Conservation (phyloP, 305 asterid genomes). For the Galium porrigens region DNA sequence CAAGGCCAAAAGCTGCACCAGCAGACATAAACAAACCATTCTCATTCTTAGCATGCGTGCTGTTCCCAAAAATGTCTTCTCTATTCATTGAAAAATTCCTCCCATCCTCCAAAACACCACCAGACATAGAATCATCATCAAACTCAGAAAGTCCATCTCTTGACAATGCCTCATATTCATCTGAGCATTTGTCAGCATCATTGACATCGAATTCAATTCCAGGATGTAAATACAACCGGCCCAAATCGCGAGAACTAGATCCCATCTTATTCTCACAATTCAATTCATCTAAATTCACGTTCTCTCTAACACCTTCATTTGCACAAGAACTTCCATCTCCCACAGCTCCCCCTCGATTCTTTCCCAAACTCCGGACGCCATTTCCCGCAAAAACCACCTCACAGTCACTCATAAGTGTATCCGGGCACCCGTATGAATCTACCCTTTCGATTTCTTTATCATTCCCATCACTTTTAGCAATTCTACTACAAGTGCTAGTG, state of each 20-base stretch:
- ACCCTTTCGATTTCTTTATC: slow-evolving; percentile 13
- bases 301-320: slow-evolving; percentile 18
- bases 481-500: slow-evolving; percentile 9
- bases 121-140: slow-evolving; percentile 74
- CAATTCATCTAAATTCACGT: slow-evolving; percentile 13
- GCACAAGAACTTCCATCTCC: slow-evolving; percentile 19
- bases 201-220: slow-evolving; percentile 20
- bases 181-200: slow-evolving; percentile 25
- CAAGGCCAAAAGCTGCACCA: slow-evolving; percentile 58
- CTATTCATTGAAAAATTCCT: slow-evolving; percentile 24
- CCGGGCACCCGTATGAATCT: slow-evolving; percentile 24
- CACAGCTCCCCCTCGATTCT: neutral
- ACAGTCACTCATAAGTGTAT: slow-evolving; percentile 19
- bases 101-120: slow-evolving; percentile 51
- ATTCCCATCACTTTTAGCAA: slow-evolving; percentile 19
- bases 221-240: slow-evolving; percentile 10
- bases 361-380: slow-evolving; percentile 21
- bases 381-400: slow-evolving; percentile 25
- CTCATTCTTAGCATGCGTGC: slow-evolving; percentile 21
- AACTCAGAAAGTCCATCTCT: slow-evolving; percentile 58
- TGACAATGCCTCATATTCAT: slow-evolving; percentile 39
- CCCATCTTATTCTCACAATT: slow-evolving; percentile 14
- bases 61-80: slow-evolving; percentile 20
- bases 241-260: slow-evolving; percentile 12
- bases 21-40: slow-evolving; percentile 48